Evolutionary conservation across 805 yeast genomes (phyloP).

Genomic region (Isabelozyma gotoi): DNA sequence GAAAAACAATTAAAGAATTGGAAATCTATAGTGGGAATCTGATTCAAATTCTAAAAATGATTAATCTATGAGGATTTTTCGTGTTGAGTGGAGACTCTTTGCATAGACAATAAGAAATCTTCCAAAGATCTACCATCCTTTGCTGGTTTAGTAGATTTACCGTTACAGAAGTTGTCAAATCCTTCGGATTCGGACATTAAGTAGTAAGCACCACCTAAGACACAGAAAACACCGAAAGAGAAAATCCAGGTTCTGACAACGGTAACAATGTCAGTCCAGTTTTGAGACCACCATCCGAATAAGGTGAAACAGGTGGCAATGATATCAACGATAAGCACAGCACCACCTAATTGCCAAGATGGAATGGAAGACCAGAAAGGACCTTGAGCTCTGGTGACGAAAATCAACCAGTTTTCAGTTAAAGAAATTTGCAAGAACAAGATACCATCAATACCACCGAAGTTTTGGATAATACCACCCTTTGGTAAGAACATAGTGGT

Average conservation of each 20-base stretch:
- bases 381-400: constrained; percentile 95
- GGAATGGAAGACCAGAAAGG: constrained; percentile 97
- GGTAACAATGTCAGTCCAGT: constrained; percentile 94
- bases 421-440: constrained; percentile 90
- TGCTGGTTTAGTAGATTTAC: constrained; percentile 60
- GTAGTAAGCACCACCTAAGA: constrained; percentile 95
- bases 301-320: constrained; percentile 88
- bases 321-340: constrained; percentile 86
- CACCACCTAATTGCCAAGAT: constrained; percentile 96
- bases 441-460: constrained; percentile 92
- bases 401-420: constrained; percentile 96
- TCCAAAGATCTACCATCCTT: constrained; percentile 68
- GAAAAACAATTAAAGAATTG: not conserved
- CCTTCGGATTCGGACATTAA: constrained; percentile 79
- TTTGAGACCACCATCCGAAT: constrained; percentile 98
- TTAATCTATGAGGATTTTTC: constrained; percentile 65
- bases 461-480: constrained; percentile 95
- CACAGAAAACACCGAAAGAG: constrained; percentile 97
- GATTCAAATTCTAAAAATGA: not conserved
- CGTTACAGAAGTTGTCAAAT: constrained; percentile 83
- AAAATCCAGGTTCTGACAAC: constrained; percentile 93
- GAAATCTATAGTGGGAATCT: not conserved
- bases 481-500: constrained; percentile 88
- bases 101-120: constrained; percentile 84
- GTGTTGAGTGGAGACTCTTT: constrained; percentile 87